Base-by-base conservation (phyloP, 805 yeast species). In the Grigorovia jiainica region DNA sequence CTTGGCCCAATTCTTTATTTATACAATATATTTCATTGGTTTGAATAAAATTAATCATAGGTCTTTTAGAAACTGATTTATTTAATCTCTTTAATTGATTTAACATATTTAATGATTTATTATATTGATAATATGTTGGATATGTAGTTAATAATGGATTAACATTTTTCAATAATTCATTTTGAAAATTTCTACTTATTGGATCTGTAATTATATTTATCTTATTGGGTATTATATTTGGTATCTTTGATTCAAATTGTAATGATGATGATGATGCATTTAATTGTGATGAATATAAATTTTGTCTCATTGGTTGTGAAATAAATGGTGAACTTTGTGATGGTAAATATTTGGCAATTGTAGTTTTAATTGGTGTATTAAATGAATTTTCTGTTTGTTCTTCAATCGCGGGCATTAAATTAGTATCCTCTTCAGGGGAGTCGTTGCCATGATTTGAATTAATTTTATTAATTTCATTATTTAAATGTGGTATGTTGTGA, bases 1-100 rank as follows among this genome's bases (percentile, higher is more conserved):
- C 94, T 52, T 72, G 73, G 0, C 95, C 95, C 10, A 87, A 61
- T 51, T 76, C 75, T 38, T 52, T 44, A 51, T 65, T 21, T 54
- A 62, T 43, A 62, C 71, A 52, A 54, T 59, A 60, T 8, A 60
- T 45, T 39, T 61, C 66, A 34, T 54, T 49, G 2, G 64, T 61
- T 32, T 55, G 57, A 41, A 64, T 55, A 37, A 61, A 47, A 51
- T 53, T 49, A 51, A 61, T 65, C 7, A 57, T 56, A 7, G 61
- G 65, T 7, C 55, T 48, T 39, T 39, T 44, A 45, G 65, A 66
- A 35, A 66, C 68, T 1, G 72, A 67, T n/a, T 61, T 60, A 44
- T 73, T 68, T 3, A 65, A 66, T 38, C 52, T 57, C 43, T 65
- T 53, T 49, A 62, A 45, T 20, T 62, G 54, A 34, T 57, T 18